Base-by-base conservation (phyloP, 257 asterid genomes). In the Misopates orontium region DNA sequence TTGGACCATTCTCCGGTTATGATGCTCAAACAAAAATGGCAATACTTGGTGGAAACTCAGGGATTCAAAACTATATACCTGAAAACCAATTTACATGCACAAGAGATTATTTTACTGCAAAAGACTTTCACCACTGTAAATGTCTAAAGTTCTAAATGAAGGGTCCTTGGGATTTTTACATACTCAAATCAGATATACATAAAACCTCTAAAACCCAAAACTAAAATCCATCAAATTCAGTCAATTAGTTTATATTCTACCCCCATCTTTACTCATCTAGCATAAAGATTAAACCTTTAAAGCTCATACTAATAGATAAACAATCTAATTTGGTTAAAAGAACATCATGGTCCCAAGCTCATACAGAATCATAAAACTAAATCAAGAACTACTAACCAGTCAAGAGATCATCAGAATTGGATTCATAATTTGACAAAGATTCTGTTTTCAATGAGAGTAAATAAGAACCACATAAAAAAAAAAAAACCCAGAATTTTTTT, bases 1-100 rank as follows among this genome's bases (percentile, higher is more conserved):
- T 79, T 52, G 80, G 82, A 75, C 77, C 98, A 92, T 92, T 87
- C 95, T 90, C 95, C 75, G 66, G 69, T 72, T 64, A 68, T 79
- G 71, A 57, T 49, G 53, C 70, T 71, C 50, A 64, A 64, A 50
- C 64, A 22, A 68, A 56, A 78, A 56, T 25, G 72, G 61, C 18
- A 10, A 18, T 0, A 24, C 50, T 8, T 5, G 68, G 45, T 70
- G 31, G 31, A 56, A 53, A 44, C 66, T 51, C 36, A 39, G n/a
- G 63, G 31, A 11, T 60, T 56, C 50, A 36, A 58, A 56, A 44
- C 47, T 66, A 40, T 55, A 48, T 51, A 58, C 56, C 76, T 44
- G 75, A 61, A 19, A 28, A 55, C 66, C 64, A 66, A 39, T 69
- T 53, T 32, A 17, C 13, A 21, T 15, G 64, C 39, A 70, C 68